Evolutionary conservation across 2,329 filamentous ascomycete genomes (phyloP).

Genomic region (Claviceps sp.): DNA sequence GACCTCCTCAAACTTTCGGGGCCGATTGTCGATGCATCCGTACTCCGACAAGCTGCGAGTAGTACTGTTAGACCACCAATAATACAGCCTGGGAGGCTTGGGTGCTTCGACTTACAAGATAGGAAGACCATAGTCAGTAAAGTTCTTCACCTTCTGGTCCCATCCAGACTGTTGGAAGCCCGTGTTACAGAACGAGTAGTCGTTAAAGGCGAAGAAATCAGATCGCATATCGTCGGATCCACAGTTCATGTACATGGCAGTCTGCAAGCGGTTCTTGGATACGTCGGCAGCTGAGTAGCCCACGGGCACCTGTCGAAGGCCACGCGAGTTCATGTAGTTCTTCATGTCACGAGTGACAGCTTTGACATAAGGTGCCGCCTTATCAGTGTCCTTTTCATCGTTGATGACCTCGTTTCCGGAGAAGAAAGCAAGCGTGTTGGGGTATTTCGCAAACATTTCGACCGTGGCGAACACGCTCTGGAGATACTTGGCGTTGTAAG

Average conservation of each 20-base stretch:
- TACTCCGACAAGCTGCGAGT: slow-evolving; percentile 64
- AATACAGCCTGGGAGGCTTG: too few species aligned
- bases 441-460: slow-evolving; percentile 68
- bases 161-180: slow-evolving; percentile 61
- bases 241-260: slow-evolving; percentile 88
- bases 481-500: slow-evolving; percentile 80
- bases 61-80: too few species aligned
- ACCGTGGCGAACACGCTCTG: slow-evolving; percentile 78
- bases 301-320: slow-evolving; percentile 55
- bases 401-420: slow-evolving; percentile 74
- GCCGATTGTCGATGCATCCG: slow-evolving; percentile 68
- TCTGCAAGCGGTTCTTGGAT: slow-evolving; percentile 70
- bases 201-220: slow-evolving; percentile 84
- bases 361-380: slow-evolving; percentile 61
- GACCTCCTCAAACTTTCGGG: slow-evolving; percentile 70
- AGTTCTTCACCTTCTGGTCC: slow-evolving; percentile 80
- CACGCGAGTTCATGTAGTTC: slow-evolving; percentile 49
- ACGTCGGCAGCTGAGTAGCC: slow-evolving; percentile 73
- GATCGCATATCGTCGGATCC: slow-evolving; percentile 70
- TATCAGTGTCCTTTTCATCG: slow-evolving; percentile 46
- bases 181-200: slow-evolving; percentile 76
- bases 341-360: slow-evolving; percentile 66
- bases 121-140: slow-evolving; percentile 72
- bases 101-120: slow-evolving; percentile 45
- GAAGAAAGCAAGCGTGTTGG: slow-evolving; percentile 80